phyloP scores from a whole-genome alignment of 2,329 filamentous ascomycete genomes.

The Decorospora gaudefroyi region DNA sequence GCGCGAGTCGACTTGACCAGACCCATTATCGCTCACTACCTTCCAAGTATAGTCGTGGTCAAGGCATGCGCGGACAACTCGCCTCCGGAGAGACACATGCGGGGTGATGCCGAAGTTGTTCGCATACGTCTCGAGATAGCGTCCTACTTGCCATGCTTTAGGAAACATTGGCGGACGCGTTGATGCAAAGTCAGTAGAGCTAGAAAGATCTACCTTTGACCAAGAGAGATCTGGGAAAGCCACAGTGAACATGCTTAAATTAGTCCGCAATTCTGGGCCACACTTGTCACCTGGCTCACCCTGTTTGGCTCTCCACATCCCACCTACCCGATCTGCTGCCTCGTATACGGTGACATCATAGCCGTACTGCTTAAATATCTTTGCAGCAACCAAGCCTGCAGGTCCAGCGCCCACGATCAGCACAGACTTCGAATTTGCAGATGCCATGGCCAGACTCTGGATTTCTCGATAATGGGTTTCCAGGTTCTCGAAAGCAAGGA shows the following conservation, averaged over 20 bases:
- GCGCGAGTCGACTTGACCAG: slow-evolving; percentile 15
- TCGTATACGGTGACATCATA: slow-evolving; percentile 76
- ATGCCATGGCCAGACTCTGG: slow-evolving; percentile 1
- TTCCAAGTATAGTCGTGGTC: slow-evolving; percentile 28
- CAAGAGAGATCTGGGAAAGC: slow-evolving; percentile 68
- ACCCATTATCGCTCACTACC: slow-evolving; percentile 18
- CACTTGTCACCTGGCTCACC: slow-evolving; percentile 62
- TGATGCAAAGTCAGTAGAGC: slow-evolving; percentile 9
- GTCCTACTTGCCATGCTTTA: slow-evolving; percentile 74
- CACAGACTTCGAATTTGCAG: slow-evolving; percentile 38
- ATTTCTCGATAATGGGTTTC: no score
- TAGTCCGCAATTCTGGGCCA: slow-evolving; percentile 64
- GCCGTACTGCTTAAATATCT: slow-evolving; percentile 68
- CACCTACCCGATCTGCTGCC: slow-evolving; percentile 66
- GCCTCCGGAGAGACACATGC: slow-evolving; percentile 56
- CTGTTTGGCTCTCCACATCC: slow-evolving; percentile 68
- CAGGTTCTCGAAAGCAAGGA: no score
- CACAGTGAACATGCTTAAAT: slow-evolving; percentile 78
- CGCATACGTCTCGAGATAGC: slow-evolving; percentile 69
- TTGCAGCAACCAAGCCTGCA: slow-evolving; percentile 56
- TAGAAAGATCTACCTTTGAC: slow-evolving; percentile 53
- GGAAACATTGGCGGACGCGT: slow-evolving; percentile 65
- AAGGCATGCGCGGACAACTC: slow-evolving; percentile 38
- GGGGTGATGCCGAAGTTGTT: slow-evolving; percentile 60
- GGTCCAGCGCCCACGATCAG: slow-evolving; percentile 53